Conservation (phyloP, 495 filamentous ascomycete genomes). For the Clohesyomyces aquaticus region DNA sequence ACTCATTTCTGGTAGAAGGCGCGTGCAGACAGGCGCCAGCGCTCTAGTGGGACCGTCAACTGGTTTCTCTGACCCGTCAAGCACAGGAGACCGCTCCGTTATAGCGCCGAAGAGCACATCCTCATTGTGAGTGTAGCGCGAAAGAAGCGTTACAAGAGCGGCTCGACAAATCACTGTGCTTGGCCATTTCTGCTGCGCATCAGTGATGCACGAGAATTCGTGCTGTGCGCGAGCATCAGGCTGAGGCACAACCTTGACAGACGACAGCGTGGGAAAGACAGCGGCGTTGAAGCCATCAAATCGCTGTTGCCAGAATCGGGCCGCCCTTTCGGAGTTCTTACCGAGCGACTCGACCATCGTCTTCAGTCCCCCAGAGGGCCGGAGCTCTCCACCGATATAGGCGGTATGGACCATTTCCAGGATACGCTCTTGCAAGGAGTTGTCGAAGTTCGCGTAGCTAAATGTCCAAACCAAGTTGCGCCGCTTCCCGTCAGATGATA, state of each 20-base stretch:
- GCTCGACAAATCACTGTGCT: slow-evolving; percentile 1
- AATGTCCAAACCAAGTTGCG: slow-evolving; percentile 1
- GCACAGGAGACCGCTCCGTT: background rate
- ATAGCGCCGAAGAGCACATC: background rate
- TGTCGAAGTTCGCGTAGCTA: slow-evolving; percentile 1
- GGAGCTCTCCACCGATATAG: background rate
- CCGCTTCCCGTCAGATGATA: background rate
- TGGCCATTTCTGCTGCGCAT: background rate
- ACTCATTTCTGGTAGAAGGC: background rate
- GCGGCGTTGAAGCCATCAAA: background rate
- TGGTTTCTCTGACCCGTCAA: background rate
- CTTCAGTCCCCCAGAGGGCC: background rate
- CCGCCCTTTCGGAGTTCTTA: background rate
- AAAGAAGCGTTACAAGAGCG: background rate
- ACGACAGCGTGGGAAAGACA: background rate
- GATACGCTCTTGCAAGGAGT: background rate
- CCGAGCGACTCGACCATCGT: background rate
- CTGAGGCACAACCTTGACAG: background rate
- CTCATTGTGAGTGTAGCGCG: background rate
- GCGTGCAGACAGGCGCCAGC: background rate
- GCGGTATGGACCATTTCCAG: background rate
- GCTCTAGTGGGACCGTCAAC: background rate
- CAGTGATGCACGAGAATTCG: slow-evolving; percentile 1
- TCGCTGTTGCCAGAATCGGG: background rate
- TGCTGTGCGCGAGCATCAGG: background rate